These are phyloP conservation scores for Leccinum variicolor DNA, from an alignment of 768 basidiomycete genomes.

Conservation along the genomic window DNA sequence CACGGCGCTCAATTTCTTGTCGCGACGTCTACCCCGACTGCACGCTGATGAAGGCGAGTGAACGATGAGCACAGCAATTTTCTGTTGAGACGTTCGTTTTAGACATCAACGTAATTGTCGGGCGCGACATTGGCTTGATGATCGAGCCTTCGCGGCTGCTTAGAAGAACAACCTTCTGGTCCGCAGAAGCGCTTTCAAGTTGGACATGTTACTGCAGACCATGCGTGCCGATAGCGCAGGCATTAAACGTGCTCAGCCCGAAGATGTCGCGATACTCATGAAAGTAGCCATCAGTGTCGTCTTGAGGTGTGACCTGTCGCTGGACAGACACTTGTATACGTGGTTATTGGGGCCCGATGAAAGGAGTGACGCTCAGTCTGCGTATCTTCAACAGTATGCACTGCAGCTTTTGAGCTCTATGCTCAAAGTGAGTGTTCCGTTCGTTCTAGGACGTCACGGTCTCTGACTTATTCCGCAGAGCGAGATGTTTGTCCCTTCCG, in stretches of 20 bases:
- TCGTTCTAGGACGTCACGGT: neutral
- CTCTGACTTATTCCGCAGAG: constrained; percentile 39
- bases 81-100: constrained; percentile 5
- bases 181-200: constrained; percentile 70
- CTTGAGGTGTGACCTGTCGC: constrained; percentile 84
- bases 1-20: constrained; percentile 83
- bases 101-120: constrained; percentile 72
- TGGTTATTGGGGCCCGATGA: constrained; percentile 91
- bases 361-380: constrained; percentile 67
- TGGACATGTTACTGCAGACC: constrained; percentile 81
- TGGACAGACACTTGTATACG: constrained; percentile 88
- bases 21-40: constrained; percentile 71
- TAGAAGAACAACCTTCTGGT: constrained; percentile 97
- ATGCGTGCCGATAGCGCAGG: constrained; percentile 71
- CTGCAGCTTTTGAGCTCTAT: constrained; percentile 70
- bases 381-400: constrained; percentile 64
- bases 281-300: constrained; percentile 87
- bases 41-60: constrained; percentile 65
- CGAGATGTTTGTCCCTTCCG: constrained; percentile 73
- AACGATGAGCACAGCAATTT: neutral
- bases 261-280: constrained; percentile 83
- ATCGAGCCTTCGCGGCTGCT: constrained; percentile 88
- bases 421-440: constrained; percentile 49
- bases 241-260: constrained; percentile 61
- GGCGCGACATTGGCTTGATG: constrained; percentile 89